Percentiles rank a stretch among this genome's conserved stretches.
phyloP scores from a whole-genome alignment of 2,329 filamentous ascomycete genomes.

The Neonectria coccinea region DNA sequence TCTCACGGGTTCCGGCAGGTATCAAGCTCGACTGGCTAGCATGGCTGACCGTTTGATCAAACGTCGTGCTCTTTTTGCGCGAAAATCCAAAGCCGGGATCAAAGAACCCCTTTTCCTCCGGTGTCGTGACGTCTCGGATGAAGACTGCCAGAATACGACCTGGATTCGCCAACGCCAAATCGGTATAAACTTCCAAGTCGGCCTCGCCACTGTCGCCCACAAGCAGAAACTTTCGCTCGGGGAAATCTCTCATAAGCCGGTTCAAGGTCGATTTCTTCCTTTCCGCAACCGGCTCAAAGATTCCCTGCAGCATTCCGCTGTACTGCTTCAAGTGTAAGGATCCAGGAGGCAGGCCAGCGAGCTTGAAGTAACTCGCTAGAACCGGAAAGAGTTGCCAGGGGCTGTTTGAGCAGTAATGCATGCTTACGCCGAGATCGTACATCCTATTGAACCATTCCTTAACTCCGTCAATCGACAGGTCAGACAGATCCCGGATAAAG shows the following conservation, averaged over 20 bases:
- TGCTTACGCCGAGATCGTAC: constrained; percentile 81
- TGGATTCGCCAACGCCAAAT: constrained; percentile 86
- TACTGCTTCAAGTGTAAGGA: constrained; percentile 98
- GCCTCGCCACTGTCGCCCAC: constrained; percentile 97
- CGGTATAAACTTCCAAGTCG: constrained; percentile 96
- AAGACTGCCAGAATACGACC: constrained; percentile 88
- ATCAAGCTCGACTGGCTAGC: constrained; percentile 46
- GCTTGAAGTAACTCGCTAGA: constrained; percentile 84
- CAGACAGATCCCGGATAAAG: constrained; percentile 86
- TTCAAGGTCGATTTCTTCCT: constrained; percentile 91
- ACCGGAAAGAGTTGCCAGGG: constrained; percentile 98
- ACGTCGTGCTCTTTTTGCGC: constrained; percentile 42
- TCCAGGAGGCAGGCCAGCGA: constrained; percentile 83
- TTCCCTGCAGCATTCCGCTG: constrained; percentile 95
- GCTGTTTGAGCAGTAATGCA: constrained; percentile 99
- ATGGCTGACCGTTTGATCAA: constrained; percentile 42
- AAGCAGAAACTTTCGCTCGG: constrained; percentile 86
- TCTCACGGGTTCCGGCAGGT: constrained; percentile 31
- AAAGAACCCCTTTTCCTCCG: constrained; percentile 79
- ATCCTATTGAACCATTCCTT: constrained; percentile 88
- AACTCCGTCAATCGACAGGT: constrained; percentile 88
- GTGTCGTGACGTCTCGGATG: constrained; percentile 94
- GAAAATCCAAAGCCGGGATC: constrained; percentile 64
- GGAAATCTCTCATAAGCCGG: constrained; percentile 88
- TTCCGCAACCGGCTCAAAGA: constrained; percentile 97